Base-by-base conservation (phyloP, 1,284 basidiomycete species). In the Apiotrichum mycotoxinovorans region DNA sequence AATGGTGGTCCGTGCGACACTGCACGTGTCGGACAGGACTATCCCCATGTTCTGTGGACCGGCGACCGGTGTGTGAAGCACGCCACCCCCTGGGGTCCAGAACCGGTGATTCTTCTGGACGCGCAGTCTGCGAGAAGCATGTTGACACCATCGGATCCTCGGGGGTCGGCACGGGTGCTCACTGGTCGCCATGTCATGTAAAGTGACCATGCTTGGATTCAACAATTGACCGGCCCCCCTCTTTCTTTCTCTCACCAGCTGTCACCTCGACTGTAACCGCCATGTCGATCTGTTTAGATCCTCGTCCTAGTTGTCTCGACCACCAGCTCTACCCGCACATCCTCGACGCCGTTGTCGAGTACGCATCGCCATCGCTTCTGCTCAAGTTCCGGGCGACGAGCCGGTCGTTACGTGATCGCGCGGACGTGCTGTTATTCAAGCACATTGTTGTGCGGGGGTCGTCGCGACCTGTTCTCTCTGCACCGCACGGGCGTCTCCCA, bases 321-420 rank as follows among this genome's bases (percentile, higher is more conserved):
- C 27, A 25, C 25, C 3, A 22, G 12, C 23, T 22, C 1, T 50
- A 49, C 46, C 53, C 57, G 14, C 41, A 48, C 57, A 52, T 59
- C 46, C 35, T 59, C 33, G 38, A 40, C 34, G 17, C 37, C 2
- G 30, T 59, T 17, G 14, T 59, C 20, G 22, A 27, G 4, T 14
- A 41, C 18, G 45, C 57, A 0, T 38, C 50, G 0, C 49, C 27
- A 20, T 15, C n/a, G 15, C 1, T 33, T 5, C 57, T 60, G 2
- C 35, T 56, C 38, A 45, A 35, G 0, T 41, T 60, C 0, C 58
- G 58, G 11, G 35, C 18, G 7, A 51, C 58, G 5, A 45, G 35
- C 34, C 17, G 26, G 9, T 3, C 27, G 4, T n/a, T 56, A 3
- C 45, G 51, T 2, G 51, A 48, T 8, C 40, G 46, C 8, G 40